Percentiles rank a stretch among this genome's conserved stretches.
phyloP scores from a whole-genome alignment of 2,329 filamentous ascomycete species.

The Trichoderma brevicompactum region DNA sequence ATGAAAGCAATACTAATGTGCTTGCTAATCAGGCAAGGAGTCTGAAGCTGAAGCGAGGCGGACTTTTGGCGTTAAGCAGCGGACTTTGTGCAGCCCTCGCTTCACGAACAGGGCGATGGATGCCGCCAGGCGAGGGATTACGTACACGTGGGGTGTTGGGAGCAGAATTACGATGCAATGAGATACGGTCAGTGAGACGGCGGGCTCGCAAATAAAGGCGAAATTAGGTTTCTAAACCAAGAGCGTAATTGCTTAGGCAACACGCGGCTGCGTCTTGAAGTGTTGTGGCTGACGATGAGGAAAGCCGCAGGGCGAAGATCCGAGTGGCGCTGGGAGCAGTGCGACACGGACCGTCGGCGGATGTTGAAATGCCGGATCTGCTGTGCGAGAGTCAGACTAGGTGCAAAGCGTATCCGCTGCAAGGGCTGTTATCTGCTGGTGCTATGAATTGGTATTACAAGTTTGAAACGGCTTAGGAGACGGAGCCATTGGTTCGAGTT shows the following conservation, averaged over 20 bases:
- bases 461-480: too few species aligned
- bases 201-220: too few species aligned
- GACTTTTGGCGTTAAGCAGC: background rate
- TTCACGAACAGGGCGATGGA: background rate
- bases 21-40: background rate
- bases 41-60: constrained; percentile 6
- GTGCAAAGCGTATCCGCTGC: too few species aligned
- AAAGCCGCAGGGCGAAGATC: constrained; percentile 10
- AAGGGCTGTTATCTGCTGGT: too few species aligned
- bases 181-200: too few species aligned
- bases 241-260: background rate
- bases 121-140: background rate
- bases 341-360: constrained; percentile 18
- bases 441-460: too few species aligned
- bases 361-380: background rate
- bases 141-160: background rate
- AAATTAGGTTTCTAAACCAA: too few species aligned
- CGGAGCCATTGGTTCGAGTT: too few species aligned
- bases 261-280: background rate
- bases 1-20: background rate
- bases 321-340: background rate
- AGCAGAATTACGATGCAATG: background rate
- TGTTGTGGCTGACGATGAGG: background rate
- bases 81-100: constrained; percentile 2
- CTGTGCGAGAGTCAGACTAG: too few species aligned